These are phyloP conservation scores for Cordyceps tenuipes DNA, from an alignment of 2,329 filamentous ascomycete genomes.

Conservation along the genomic window DNA sequence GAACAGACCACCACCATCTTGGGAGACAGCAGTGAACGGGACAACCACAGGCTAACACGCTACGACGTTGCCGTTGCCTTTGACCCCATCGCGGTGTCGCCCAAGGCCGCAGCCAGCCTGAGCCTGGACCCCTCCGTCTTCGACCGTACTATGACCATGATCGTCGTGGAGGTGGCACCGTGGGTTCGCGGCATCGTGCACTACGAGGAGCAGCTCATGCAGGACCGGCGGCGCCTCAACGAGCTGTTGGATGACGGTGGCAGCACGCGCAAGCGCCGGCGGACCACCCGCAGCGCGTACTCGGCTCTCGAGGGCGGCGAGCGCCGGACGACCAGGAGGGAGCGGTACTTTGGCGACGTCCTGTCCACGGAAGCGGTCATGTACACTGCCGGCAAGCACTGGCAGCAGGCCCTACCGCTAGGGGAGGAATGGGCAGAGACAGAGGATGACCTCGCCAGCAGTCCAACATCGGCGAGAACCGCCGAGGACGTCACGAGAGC, in stretches of 20 bases:
- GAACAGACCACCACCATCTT: slow-evolving; percentile 27
- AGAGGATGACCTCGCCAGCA: not conserved
- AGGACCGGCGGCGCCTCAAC: slow-evolving; percentile 55
- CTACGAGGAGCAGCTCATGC: slow-evolving; percentile 63
- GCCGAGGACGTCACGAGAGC: not conserved
- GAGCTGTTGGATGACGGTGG: slow-evolving; percentile 54
- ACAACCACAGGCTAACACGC: slow-evolving; percentile 30
- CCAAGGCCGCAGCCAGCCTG: slow-evolving; percentile 29
- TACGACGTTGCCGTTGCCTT: slow-evolving; percentile 51
- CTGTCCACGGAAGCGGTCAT: slow-evolving; percentile 56
- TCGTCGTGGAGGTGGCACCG: slow-evolving; percentile 74
- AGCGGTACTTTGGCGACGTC: slow-evolving; percentile 60
- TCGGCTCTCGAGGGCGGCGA: slow-evolving; percentile 70
- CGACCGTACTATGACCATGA: slow-evolving; percentile 58
- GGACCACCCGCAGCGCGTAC: slow-evolving; percentile 66
- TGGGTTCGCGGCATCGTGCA: slow-evolving; percentile 81
- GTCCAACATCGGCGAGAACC: not conserved
- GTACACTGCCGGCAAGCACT: slow-evolving; percentile 47
- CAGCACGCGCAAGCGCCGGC: slow-evolving; percentile 40
- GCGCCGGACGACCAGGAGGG: slow-evolving; percentile 56
- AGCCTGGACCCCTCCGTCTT: slow-evolving; percentile 64
- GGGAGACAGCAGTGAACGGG: slow-evolving; percentile 25
- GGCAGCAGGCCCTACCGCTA: slow-evolving; percentile 23
- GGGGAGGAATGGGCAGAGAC: not conserved
- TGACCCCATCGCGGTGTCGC: slow-evolving; percentile 48